phyloP scores from a whole-genome alignment of 2,329 filamentous ascomycete genomes.

The Fonsecaea monophora region DNA sequence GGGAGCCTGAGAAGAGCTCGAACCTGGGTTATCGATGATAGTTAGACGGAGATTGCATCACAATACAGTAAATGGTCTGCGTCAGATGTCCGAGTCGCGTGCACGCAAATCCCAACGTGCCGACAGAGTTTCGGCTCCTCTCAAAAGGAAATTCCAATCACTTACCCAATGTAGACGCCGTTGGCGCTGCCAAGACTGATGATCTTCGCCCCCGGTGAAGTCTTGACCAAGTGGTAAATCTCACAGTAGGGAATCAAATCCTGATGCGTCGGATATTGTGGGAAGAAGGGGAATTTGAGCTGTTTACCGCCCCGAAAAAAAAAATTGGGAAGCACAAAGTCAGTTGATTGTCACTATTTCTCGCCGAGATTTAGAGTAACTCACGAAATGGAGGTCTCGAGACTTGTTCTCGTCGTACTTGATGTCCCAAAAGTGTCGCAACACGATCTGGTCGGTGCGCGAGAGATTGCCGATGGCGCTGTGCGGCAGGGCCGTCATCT shows the following conservation, averaged over 20 bases:
- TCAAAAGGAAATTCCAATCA: slow-evolving; percentile 6
- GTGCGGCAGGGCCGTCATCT: slow-evolving; percentile 31
- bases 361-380: neutral
- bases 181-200: slow-evolving; percentile 38
- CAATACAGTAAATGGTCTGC: too few relatives aligned
- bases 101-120: neutral
- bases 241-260: slow-evolving; percentile 40
- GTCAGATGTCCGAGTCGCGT: neutral
- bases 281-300: slow-evolving; percentile 40
- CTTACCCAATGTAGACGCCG: slow-evolving; percentile 41
- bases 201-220: slow-evolving; percentile 39
- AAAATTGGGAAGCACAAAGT: neutral
- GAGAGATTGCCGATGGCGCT: slow-evolving; percentile 33
- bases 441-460: slow-evolving; percentile 39
- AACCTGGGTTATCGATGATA: slow-evolving; percentile 27
- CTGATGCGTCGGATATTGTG: slow-evolving; percentile 33
- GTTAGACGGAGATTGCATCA: neutral
- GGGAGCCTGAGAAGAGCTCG: slow-evolving; percentile 38
- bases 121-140: neutral
- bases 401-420: slow-evolving; percentile 39
- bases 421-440: slow-evolving; percentile 40
- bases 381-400: slow-evolving; percentile 40
- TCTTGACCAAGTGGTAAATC: slow-evolving; percentile 41
- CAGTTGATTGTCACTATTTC: neutral
- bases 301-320: slow-evolving; percentile 4